Percentiles rank a stretch among this genome's conserved stretches.
These are phyloP conservation scores for Sanghuangporus baumii DNA, from an alignment of 1,284 basidiomycete genomes.

Conservation along the genomic window DNA sequence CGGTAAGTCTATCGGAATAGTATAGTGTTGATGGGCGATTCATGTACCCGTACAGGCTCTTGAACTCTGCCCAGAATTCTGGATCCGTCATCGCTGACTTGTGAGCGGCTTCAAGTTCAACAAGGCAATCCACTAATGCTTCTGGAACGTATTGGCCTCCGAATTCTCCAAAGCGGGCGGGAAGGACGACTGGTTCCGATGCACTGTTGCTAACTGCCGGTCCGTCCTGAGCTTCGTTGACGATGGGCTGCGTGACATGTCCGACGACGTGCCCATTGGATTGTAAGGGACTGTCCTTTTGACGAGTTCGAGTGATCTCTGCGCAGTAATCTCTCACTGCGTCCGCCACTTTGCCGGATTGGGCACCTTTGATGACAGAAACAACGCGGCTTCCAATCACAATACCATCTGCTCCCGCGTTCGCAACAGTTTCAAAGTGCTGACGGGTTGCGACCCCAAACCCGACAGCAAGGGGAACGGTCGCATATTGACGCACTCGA, in stretches of 20 bases:
- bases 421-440: constrained; percentile 83
- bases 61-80: constrained; percentile 90
- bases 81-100: constrained; percentile 84
- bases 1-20: constrained; percentile 62
- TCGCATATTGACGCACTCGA: constrained; percentile 67
- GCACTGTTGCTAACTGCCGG: constrained; percentile 27
- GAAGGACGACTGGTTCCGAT: constrained; percentile 47
- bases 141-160: constrained; percentile 98
- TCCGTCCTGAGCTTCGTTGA: constrained; percentile 25
- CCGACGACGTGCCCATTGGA: constrained; percentile 26
- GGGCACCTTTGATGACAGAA: constrained; percentile 67
- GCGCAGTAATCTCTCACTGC: constrained; percentile 75
- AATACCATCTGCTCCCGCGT: constrained; percentile 90
- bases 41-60: constrained; percentile 85
- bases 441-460: constrained; percentile 93
- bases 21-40: constrained; percentile 70
- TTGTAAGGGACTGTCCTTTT: constrained; percentile 33
- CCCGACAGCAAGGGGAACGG: constrained; percentile 88
- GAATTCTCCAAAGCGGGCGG: constrained; percentile 89
- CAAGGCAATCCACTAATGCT: constrained; percentile 84
- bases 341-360: constrained; percentile 44
- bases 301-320: constrained; percentile 60
- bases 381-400: constrained; percentile 91
- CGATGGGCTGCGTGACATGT: constrained; percentile 20
- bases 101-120: constrained; percentile 90